Base-by-base conservation (phyloP, 139 green algal species). In the Eudorina sp. region DNA sequence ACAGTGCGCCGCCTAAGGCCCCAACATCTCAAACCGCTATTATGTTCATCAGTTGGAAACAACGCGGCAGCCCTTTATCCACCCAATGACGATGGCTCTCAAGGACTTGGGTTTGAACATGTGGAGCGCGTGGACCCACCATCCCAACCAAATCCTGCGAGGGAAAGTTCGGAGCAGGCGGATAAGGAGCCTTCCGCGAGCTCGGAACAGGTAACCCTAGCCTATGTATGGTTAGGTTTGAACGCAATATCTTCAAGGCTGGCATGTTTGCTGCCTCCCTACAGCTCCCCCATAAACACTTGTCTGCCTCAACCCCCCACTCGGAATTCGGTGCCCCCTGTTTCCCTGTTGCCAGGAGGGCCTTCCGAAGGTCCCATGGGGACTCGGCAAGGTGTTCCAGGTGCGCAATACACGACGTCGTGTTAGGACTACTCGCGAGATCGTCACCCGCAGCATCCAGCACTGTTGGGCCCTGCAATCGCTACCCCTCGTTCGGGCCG, bases 301-400 rank as follows among this genome's bases (percentile, higher is more conserved):
- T 29, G 18, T 34, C 6, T 14, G 58, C 58, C 18, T n/a, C 58
- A 16, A 9, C 23, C 55, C 7, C 43, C 18, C 14, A 3, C 13
- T 34, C 23, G 51, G 51, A 11, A 48, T 31, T n/a, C 75, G 18
- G 51, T 36, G 31, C 8, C 16, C 46, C 75, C 29, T n/a, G n/a
- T n/a, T n/a, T n/a, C n/a, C n/a, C n/a, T n/a, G n/a, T n/a, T n/a
- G n/a, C 7, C 51, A 55, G 34, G 62, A 43, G 1, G 62, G 8
- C 27, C 34, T 88, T 3, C 70, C 74, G 0, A 51, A 83, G 19
- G 86, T 93, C 1, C 90, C 90, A 3, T 93, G 90, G 90, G 76
- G 72, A n/a, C 29, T 88, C 4, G 80, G 51, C 58, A 93, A 90
- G 55, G 48, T 90, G 0, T 75, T 89, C 4, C 90, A 92, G 89